Evolutionary conservation across 805 yeast species (phyloP).

Genomic region (Saturnispora gosingensis): DNA sequence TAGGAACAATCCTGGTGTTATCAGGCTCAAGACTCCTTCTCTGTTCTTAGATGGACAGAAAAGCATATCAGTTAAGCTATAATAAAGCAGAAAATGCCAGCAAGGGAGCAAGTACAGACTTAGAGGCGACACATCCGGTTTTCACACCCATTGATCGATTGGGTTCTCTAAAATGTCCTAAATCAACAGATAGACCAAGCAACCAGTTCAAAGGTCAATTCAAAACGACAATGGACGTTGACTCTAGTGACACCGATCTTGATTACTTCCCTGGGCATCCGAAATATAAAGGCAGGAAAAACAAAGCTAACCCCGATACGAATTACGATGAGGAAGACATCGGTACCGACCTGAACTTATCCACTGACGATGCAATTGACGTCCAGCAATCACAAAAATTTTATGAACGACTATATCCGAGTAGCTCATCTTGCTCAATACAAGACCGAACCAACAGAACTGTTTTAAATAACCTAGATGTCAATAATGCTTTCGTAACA

Average conservation of each 20-base stretch:
- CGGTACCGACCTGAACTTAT: not conserved
- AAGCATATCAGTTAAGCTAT: not conserved
- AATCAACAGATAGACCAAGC: not conserved
- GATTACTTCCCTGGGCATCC: slow-evolving; percentile 8
- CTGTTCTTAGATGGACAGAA: not conserved
- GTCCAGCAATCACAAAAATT: not conserved
- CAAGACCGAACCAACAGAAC: not conserved
- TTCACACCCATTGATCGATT: not conserved
- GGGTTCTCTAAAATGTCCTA: not conserved
- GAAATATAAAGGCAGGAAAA: not conserved
- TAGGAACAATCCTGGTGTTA: not conserved
- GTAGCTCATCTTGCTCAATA: not conserved
- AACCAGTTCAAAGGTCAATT: not conserved
- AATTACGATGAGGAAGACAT: not conserved
- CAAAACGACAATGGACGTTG: not conserved
- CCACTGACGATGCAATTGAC: not conserved
- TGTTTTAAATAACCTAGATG: not conserved
- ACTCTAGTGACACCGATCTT: slow-evolving; percentile 6
- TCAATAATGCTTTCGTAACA: not conserved
- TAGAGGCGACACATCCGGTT: not conserved
- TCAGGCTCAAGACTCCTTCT: not conserved
- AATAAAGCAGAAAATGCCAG: not conserved
- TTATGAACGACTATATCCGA: not conserved
- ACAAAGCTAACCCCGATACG: not conserved
- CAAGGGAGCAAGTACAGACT: not conserved